Base-by-base conservation (phyloP, 108 stramenopile genomes). In the Hondaea fermentalgiana region DNA sequence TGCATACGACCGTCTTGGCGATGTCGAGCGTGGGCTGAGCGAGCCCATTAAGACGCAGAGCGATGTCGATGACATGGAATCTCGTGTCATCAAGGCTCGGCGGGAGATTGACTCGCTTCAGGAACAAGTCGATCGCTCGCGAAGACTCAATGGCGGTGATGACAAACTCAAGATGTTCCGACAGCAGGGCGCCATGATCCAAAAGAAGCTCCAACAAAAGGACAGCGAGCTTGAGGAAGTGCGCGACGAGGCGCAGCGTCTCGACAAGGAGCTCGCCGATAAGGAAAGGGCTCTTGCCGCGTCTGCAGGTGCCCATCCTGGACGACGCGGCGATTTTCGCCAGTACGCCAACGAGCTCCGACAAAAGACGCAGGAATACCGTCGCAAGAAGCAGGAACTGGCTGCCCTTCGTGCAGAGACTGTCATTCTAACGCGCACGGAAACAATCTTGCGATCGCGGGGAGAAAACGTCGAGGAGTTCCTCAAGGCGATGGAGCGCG, bases 391-490 rank as follows among this genome's bases (percentile, higher is more conserved):
- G 90, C 60, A 12, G 17, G 91, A 94, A 60, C 91, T 93, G 29
- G 76, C 59, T 4, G 51, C 49, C 19, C 35, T 92, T 42, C 89
- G 92, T 43, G 88, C 90, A 2, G 93, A 94, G 91, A 89, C 90
- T 64, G 93, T 93, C 4, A 93, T 94, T 21, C 87, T 94, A 21
- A 47, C 29, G 42, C 90, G 93, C 44, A 94, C 93, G 5, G 93
- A 92, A 87, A 90, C 91, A 44, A 87, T 91, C 0, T 64, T 94
- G 69, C 89, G 92, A 57, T 53, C 88, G 12, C 88, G 94, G 53
- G 95, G 91, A 45, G 87, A 89, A 21, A 89, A 92, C 44, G 69
- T 96, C 45, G 95, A 95, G 43, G 90, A 94, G 44, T 93, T 93
- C 57, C 90, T 95, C 45, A 87, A 89, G 71, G 43, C 93, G 72